Evolutionary conservation across 1,139 yeast genomes (phyloP).

Genomic region (Hyphopichia khmerensis): DNA sequence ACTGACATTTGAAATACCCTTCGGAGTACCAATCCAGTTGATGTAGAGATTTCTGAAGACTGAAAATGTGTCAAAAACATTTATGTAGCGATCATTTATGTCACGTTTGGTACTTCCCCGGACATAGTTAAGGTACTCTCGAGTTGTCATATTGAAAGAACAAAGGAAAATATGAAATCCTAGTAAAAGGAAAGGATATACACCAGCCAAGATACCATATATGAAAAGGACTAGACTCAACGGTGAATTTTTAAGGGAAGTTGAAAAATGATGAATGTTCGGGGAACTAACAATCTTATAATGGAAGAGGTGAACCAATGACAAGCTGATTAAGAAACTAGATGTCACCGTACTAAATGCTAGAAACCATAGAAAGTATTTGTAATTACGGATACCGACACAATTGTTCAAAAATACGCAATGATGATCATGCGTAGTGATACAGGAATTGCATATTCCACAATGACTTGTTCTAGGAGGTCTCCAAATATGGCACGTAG

Average conservation of each 20-base stretch:
- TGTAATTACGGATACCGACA: constrained; percentile 35
- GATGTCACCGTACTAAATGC: constrained; percentile 21
- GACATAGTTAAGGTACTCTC: constrained; percentile 57
- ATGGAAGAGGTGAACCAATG: constrained; percentile 30
- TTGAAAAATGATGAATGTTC: constrained; percentile 9
- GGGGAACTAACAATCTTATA: constrained; percentile 12
- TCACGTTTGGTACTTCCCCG: constrained; percentile 16
- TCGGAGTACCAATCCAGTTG: constrained; percentile 50
- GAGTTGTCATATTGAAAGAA: constrained; percentile 63
- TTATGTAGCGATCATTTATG: constrained; percentile 26
- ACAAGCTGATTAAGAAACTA: constrained; percentile 20
- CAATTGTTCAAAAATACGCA: constrained; percentile 42
- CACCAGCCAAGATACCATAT: constrained; percentile 38
- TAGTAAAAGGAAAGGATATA: constrained; percentile 57
- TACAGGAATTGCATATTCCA: constrained; percentile 43
- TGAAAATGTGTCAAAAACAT: constrained; percentile 44
- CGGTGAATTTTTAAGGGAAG: constrained; percentile 32
- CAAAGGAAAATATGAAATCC: constrained; percentile 55
- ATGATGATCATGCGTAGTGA: constrained; percentile 45
- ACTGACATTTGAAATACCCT: constrained; percentile 43
- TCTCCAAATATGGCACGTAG: constrained; percentile 50
- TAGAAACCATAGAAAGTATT: constrained; percentile 42
- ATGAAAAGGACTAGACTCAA: constrained; percentile 50
- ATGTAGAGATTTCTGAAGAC: constrained; percentile 38
- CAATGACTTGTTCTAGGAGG: constrained; percentile 48